Percentiles rank a stretch among this genome's conserved stretches.
Conservation (phyloP, 495 filamentous ascomycete species). For the Trichoderma orchidacearum region DNA sequence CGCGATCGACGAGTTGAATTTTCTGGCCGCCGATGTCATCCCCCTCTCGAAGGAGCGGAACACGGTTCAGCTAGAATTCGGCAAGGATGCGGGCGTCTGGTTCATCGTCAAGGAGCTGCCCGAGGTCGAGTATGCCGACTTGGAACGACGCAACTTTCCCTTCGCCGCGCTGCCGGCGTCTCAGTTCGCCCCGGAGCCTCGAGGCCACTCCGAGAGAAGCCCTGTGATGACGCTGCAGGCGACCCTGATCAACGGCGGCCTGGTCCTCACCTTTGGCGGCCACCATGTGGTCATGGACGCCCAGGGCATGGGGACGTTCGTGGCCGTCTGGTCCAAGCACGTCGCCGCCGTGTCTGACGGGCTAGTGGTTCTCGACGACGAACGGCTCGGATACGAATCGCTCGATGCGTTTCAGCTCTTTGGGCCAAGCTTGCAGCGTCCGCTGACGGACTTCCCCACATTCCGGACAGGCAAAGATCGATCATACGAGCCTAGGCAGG, state of each 20-base stretch:
- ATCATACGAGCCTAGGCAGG: constrained; percentile 1
- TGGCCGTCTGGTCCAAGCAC: neutral
- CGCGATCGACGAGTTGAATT: constrained; percentile 1
- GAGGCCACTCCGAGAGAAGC: neutral
- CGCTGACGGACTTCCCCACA: constrained; percentile 1
- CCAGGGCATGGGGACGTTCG: constrained; percentile 1
- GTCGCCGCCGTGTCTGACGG: neutral
- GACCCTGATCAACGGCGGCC: constrained; percentile 1
- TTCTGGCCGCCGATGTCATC: constrained; percentile 2
- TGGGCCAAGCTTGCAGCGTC: neutral
- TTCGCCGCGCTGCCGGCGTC: neutral
- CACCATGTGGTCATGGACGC: constrained; percentile 3
- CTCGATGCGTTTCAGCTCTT: constrained; percentile 1
- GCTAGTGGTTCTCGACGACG: neutral
- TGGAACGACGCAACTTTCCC: constrained; percentile 2
- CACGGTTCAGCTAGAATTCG: constrained; percentile 1
- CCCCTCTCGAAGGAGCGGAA: neutral
- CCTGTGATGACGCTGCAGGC: constrained; percentile 3
- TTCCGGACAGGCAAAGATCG: neutral
- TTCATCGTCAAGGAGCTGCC: constrained; percentile 2
- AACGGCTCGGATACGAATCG: neutral
- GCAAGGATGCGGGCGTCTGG: constrained; percentile 1
- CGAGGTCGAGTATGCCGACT: neutral
- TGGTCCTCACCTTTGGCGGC: constrained; percentile 1
- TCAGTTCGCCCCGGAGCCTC: neutral